These are phyloP conservation scores for Westerdykella sp. DNA, from an alignment of 2,329 filamentous ascomycete species.

Conservation along the genomic window DNA sequence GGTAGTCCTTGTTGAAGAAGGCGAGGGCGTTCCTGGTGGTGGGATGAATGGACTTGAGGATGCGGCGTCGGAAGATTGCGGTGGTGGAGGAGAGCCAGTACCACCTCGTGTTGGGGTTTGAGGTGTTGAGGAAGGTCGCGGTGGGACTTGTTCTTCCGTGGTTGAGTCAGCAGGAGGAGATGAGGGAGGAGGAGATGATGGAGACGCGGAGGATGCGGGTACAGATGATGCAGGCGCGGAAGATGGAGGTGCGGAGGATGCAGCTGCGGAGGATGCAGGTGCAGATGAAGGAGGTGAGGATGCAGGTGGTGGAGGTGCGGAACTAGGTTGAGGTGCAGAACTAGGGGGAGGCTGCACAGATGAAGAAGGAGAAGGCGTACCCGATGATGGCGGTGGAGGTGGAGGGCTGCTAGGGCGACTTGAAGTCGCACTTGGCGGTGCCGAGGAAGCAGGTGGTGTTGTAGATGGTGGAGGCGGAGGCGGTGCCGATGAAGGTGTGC, in stretches of 20 bases:
- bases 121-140: neutral
- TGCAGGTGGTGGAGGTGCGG: no score
- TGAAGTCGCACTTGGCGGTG: conserved; percentile 4
- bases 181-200: neutral
- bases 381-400: conserved; percentile 3
- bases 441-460: neutral
- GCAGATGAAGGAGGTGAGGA: no score
- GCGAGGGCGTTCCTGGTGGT: neutral
- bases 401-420: conserved; percentile 1
- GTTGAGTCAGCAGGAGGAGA: conserved; percentile 14
- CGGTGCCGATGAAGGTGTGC: neutral
- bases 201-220: neutral
- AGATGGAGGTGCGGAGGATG: neutral
- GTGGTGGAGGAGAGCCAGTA: neutral
- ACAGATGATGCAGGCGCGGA: neutral
- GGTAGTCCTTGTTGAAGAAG: conserved; percentile 1
- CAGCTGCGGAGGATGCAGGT: no score
- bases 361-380: conserved; percentile 6
- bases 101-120: neutral
- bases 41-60: conserved; percentile 5
- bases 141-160: conserved; percentile 9
- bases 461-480: neutral
- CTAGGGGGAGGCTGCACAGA: neutral
- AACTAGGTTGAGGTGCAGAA: no score
- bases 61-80: neutral